Conservation (phyloP, 2,329 filamentous ascomycete species). For the Neonectria neomacrospora region DNA sequence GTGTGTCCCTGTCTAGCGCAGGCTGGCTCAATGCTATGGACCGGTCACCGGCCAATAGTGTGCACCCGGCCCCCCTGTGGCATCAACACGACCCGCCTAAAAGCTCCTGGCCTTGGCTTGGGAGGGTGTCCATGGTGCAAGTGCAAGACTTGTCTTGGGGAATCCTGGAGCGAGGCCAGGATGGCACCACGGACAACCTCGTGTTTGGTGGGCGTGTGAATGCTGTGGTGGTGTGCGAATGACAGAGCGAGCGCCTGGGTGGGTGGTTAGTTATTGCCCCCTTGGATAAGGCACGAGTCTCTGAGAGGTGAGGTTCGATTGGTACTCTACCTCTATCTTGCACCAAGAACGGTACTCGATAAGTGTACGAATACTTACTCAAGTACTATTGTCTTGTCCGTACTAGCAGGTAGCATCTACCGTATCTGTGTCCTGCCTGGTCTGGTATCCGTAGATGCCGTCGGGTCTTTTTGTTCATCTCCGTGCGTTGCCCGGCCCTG, state of each 20-base stretch:
- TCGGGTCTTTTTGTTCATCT: conserved; percentile 25
- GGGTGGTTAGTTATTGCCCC: conserved; percentile 1
- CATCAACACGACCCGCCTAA: conserved; percentile 46
- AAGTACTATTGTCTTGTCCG: too few species aligned
- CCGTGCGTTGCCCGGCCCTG: conserved; percentile 12
- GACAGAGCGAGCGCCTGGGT: conserved; percentile 12
- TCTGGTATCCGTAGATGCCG: conserved; percentile 16
- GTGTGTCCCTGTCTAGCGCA: conserved; percentile 46
- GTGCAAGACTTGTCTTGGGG: conserved; percentile 42
- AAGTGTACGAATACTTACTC: too few species aligned
- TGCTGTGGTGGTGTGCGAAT: conserved; percentile 26
- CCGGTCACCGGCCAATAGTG: conserved; percentile 44
- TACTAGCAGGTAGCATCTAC: too few species aligned
- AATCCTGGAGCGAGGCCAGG: conserved; percentile 43
- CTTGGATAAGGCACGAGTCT: conserved; percentile 4
- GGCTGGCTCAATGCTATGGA: conserved; percentile 46
- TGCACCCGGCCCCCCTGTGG: conserved; percentile 31
- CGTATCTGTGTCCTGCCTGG: conserved; percentile 8
- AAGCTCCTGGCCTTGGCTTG: conserved; percentile 36
- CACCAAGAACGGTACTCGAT: background rate
- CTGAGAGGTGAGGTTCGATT: background rate
- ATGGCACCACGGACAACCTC: conserved; percentile 44
- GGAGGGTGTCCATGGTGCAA: conserved; percentile 8
- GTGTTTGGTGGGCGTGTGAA: conserved; percentile 42
- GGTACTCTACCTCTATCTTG: background rate